Evolutionary conservation across 2,329 filamentous ascomycete genomes (phyloP), one percentile per base, ranked within the genome.

Genomic region (Didymella sp.): DNA sequence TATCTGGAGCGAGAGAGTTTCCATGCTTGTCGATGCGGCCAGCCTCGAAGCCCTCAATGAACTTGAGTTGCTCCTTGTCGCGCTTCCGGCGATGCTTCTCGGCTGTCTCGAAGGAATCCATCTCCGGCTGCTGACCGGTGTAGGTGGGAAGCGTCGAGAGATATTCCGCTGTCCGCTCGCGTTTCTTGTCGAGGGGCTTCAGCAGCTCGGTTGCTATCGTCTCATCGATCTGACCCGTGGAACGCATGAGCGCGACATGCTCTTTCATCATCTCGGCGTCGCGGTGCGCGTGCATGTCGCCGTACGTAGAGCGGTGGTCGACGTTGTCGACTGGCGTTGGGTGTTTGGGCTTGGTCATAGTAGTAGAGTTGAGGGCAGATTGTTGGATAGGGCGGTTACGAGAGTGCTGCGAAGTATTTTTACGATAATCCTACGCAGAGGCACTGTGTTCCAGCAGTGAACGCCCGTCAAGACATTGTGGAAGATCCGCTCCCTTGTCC

Each of bases 21-120:
- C 63, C 67, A 2, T 62, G 21, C 19, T 61, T 62, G 24, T 71
- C 66, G 19, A 69, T 65, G n/a, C 43, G 51, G 6, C 67, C 66
- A 3, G 55, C 60, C 13, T 51, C 9, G 19, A 33, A 71, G 9
- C 65, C 61, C 17, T 42, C 47, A 12, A 68, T 28, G 15, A 63
- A 61, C 28, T 64, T 59, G 37, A 58, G 42, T 40, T 48, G 56
- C 17, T 57, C 51, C 33, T 56, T 61, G 45, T 64, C 59, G 25
- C 48, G 47, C 51, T 44, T 52, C 22, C 49, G 28, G 7, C 64
- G 64, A 24, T 53, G 55, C 27, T 63, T 53, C 3, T 63, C 27
- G 1, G 56, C 55, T 22, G 63, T 62, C 25, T 66, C 44, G 4
- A 60, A 40, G 12, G 21, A 8, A 1, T 12, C 6, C 37, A 56